Evolutionary conservation across 768 basidiomycete species (phyloP), one percentile per base, ranked within the genome.

Genomic region (Coprinopsis cinerea): DNA sequence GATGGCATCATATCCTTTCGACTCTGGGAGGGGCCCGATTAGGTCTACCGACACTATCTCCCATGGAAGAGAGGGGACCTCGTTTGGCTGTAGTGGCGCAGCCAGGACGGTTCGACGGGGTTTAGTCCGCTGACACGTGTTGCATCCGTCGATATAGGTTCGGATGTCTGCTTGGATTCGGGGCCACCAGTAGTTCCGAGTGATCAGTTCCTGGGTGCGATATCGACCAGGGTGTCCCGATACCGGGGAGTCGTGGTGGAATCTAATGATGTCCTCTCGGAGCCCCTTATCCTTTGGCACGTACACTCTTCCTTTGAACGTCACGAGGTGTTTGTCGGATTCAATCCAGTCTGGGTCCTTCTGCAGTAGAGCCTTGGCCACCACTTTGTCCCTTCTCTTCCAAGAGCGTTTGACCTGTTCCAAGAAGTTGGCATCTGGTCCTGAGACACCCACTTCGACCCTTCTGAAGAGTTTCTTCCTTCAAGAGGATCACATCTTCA

Each of bases 161-260:
- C 40, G 24, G n/a, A 47, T 25, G 24, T 40, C 7, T 1, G 17
- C 28, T 1, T 26, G 35, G 2, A 52, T 47, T 24, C 26, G 14
- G 9, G 45, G 51, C 51, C 45, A 52, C 51, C 51, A 52, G 24
- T 45, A 51, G 4, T 2, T 45, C n/a, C 35, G n/a, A 15, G 24
- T 35, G 26, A 51, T 22, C 2, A 52, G 51, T 35, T 52, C 45
- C 3, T n/a, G 2, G 17, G 46, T 52, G 13, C 25, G 14, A 5
- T 27, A 28, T 14, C 37, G 44, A 27, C 51, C 44, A 11, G 36
- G 44, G 25, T 48, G 47, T 22, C 47, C 47, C 4, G 36, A 18
- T 22, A n/a, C 22, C 14, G 36, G 47, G 9, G 20, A 7, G 14
- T 47, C 36, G 17, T 48, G 47, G 23, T 48, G 36, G 2, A 24